These are phyloP conservation scores for Cercis canadensis DNA, from an alignment of 306 rosid genomes.

Conservation along the genomic window DNA sequence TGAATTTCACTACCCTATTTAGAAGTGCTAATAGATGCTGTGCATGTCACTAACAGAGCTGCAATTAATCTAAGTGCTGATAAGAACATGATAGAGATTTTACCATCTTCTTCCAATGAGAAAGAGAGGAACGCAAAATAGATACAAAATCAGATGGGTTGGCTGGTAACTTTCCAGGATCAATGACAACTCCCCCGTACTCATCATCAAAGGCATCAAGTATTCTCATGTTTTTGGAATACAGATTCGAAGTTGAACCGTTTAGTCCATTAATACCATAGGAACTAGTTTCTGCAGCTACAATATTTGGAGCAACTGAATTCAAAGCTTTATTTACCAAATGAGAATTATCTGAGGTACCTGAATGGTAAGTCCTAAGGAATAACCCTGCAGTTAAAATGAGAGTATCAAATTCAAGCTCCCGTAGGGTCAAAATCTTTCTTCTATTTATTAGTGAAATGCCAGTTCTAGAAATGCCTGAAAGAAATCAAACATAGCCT, in stretches of 20 bases:
- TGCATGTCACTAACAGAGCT: background rate
- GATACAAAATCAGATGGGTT: slow-evolving; percentile 57
- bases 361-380: slow-evolving; percentile 45
- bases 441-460: slow-evolving; percentile 9
- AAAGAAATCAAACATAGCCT: slow-evolving; percentile 13
- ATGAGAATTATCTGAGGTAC: slow-evolving; percentile 48
- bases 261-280: slow-evolving; percentile 58
- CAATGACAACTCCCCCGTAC: slow-evolving; percentile 83
- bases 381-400: slow-evolving; percentile 53
- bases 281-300: slow-evolving; percentile 44
- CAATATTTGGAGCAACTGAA: slow-evolving; percentile 50
- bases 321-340: slow-evolving; percentile 46
- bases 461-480: background rate
- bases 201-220: slow-evolving; percentile 85
- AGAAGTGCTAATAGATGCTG: background rate
- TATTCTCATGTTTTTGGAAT: slow-evolving; percentile 51
- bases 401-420: background rate
- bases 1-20: background rate
- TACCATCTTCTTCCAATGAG: slow-evolving; percentile 78
- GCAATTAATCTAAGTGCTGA: no score
- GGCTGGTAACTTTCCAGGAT: slow-evolving; percentile 65
- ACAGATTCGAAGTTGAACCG: slow-evolving; percentile 50
- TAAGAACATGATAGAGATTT: slow-evolving; percentile 12
- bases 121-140: slow-evolving; percentile 69
- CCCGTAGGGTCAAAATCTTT: no score